A percentile compares a stretch with the other conserved stretches of the same genome.
phyloP scores from a whole-genome alignment of 1,139 yeast species.

The Debaryomycetaceae sp. region DNA sequence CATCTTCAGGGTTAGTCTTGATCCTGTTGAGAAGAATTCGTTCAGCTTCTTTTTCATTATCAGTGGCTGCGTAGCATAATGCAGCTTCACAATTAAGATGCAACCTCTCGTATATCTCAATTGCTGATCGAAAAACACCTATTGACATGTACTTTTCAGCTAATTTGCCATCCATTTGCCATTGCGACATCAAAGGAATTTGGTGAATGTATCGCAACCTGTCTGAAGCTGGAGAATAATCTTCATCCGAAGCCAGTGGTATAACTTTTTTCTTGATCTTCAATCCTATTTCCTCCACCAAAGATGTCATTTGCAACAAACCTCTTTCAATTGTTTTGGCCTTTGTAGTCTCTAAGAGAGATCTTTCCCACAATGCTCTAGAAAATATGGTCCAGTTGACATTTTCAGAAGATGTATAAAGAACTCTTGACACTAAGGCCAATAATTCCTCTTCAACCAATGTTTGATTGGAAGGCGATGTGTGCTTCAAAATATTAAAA shows the following conservation, averaged over 20 bases:
- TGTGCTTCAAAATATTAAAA: slow-evolving; percentile 60
- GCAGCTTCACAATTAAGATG: slow-evolving; percentile 82
- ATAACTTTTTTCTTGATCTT: slow-evolving; percentile 59
- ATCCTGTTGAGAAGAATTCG: slow-evolving; percentile 55
- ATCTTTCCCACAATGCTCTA: slow-evolving; percentile 87
- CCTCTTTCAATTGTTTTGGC: slow-evolving; percentile 93
- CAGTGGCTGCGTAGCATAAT: slow-evolving; percentile 84
- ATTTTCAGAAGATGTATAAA: slow-evolving; percentile 46
- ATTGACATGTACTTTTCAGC: slow-evolving; percentile 88
- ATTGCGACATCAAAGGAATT: slow-evolving; percentile 75
- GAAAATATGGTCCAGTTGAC: slow-evolving; percentile 80
- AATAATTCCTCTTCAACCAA: slow-evolving; percentile 78
- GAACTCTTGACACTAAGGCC: slow-evolving; percentile 70
- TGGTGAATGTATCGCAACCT: slow-evolving; percentile 72
- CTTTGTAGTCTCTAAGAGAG: slow-evolving; percentile 72
- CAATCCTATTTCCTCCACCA: slow-evolving; percentile 85
- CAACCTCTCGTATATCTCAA: slow-evolving; percentile 82
- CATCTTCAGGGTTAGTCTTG: slow-evolving; percentile 62
- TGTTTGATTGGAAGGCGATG: slow-evolving; percentile 67
- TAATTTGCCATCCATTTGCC: slow-evolving; percentile 77
- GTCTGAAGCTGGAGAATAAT: slow-evolving; percentile 34
- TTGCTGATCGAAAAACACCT: slow-evolving; percentile 83
- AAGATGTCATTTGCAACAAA: slow-evolving; percentile 84
- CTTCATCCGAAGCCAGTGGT: slow-evolving; percentile 44
- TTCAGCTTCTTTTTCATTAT: slow-evolving; percentile 67